Evolutionary conservation across 2,329 filamentous ascomycete genomes (phyloP), one percentile per base, ranked within the genome.

Genomic region (Cladosporium sp.): DNA sequence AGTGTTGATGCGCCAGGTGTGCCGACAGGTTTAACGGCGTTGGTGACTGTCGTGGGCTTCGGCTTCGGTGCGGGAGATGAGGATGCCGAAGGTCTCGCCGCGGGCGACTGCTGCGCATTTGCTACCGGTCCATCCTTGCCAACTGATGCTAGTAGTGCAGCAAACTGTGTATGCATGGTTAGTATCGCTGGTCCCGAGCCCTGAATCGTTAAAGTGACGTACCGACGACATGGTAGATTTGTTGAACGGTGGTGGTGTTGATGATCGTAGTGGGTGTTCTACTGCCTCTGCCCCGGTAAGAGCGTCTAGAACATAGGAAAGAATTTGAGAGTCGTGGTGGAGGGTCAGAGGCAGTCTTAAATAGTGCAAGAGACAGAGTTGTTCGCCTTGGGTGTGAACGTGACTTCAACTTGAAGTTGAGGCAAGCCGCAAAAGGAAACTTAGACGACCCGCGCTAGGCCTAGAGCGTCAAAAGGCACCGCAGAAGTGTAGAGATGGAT

Each of bases 171-270:
- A 46, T 38, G 20, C 20, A n/a, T n/a, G 20, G 20, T 45, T 43
- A 43, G 69, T 70, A 53, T 67, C 71, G 59, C 72, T 72, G 53
- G 4, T 4, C 22, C 4, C 4, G 22, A 27, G 22, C 22, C 22
- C 5, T 4, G 9, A 27, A 4, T 27, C 22, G 22, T 27, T 38
- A 38, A 20, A 18, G 50, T 46, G 47, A 53, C 51, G 29, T 53
- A 48, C 45, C 27, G 45, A 38, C 5, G 36, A 48, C 45, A 48
- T 48, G 36, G 25, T 40, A 25, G 27, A 9, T n/a, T 36, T 38
- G n/a, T 38, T n/a, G 40, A n/a, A 18, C 25, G n/a, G 22, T 27
- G 22, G 9, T 27, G 22, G 22, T 27, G 9, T 9, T 4, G 22
- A 7, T 32, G 30, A 11, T 32, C 30, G 30, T 32, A 15, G 30